Base-by-base conservation (phyloP, 805 yeast genomes). In the Vanderwaltozyma verrucispora region DNA sequence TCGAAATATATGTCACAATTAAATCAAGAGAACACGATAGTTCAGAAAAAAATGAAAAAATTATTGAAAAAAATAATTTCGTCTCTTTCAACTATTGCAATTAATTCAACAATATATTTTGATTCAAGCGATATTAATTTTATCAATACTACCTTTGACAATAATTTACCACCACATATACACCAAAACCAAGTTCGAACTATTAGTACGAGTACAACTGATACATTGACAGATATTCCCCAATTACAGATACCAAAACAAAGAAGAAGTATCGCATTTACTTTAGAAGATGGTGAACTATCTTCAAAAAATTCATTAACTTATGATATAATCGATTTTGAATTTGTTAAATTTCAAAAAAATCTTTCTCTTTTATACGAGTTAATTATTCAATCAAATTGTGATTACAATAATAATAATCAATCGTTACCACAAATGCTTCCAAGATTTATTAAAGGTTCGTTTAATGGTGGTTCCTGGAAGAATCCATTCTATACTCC, bases 401-500 rank as follows among this genome's bases (percentile, higher is more conserved):
- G 6, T 17, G 31, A 29, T 12, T 18, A 17, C 8, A 29, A 29
- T 29, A 17, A 29, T 29, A 18, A 18, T 29, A 31, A 30, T 20
- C 34, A 30, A 26, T 15, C 25, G 25, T 38, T 79, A 29, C 92
- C 89, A 0, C 80, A 80, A 51, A 62, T 78, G 2, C 72, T 77
- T 45, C 87, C 92, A 6, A 65, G 92, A 42, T 78, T 81, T 47
- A 58, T 82, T 15, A 66, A 70, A 30, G 75, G 76, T 23, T 74
- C 72, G 37, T 81, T 77, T 54, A 77, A 77, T 47, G 89, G 87
- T 14, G 89, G 88, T 14, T 77, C 79, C 42, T 81, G 87, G 80
- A 71, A 74, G 36, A 80, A 80, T 48, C 84, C 83, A 16, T 28
- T 23, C 6, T 10, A 29, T 24, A 15, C 25, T 23, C 15, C 28